Conservation (phyloP, 306 rosid species). For the Quercus ilex region DNA sequence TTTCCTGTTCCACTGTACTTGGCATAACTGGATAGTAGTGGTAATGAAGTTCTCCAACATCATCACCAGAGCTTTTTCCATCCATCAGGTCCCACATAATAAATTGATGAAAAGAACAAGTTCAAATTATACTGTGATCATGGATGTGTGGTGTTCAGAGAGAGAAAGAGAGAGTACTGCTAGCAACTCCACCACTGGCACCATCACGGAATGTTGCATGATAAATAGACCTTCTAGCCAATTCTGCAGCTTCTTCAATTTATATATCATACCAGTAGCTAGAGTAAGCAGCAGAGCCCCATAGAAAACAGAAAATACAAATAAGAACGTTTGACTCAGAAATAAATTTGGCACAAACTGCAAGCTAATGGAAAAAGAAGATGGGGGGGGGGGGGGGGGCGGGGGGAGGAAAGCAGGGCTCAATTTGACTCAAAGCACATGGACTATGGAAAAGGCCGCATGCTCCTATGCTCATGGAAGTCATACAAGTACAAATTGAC, state of each 20-base stretch:
- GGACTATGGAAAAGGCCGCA: neutral
- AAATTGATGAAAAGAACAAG: constrained; percentile 43
- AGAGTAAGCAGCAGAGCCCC: neutral
- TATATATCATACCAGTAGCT: constrained; percentile 80
- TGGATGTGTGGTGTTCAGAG: neutral
- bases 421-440: neutral
- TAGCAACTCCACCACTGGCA: constrained; percentile 99
- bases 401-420: neutral
- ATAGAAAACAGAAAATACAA: neutral
- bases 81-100: constrained; percentile 78
- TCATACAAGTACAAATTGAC: neutral
- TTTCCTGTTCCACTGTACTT: constrained; percentile 85
- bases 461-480: neutral
- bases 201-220: constrained; percentile 99
- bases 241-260: constrained; percentile 80
- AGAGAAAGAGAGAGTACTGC: constrained; percentile 44
- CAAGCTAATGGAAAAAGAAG: neutral
- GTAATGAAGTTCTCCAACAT: constrained; percentile 91
- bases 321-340: neutral
- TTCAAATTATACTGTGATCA: neutral
- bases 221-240: constrained; percentile 85
- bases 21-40: constrained; percentile 66
- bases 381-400: too few species aligned
- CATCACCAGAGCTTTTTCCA: constrained; percentile 95
- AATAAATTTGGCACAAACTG: neutral